phyloP scores from a whole-genome alignment of 2,329 filamentous ascomycete species.

The Zymoseptoria passerinii region DNA sequence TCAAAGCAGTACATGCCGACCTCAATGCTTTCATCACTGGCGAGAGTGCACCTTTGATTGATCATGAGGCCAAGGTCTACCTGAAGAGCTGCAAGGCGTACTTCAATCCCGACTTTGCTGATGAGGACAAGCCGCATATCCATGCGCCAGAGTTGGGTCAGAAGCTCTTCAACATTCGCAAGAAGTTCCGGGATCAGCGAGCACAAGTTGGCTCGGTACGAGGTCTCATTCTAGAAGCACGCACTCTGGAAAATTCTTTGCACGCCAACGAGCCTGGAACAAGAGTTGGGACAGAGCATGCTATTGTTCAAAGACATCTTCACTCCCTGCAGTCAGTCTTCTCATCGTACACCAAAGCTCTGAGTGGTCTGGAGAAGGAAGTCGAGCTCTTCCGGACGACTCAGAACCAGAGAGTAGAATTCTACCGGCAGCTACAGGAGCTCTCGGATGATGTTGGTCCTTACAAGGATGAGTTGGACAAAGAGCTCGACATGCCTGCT shows the following conservation, averaged over 20 bases:
- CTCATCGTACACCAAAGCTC: conserved; percentile 44
- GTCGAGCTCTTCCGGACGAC: conserved; percentile 65
- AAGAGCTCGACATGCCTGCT: conserved; percentile 46
- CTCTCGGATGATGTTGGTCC: conserved; percentile 82
- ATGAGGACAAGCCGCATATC: conserved; percentile 49
- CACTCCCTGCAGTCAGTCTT: conserved; percentile 48
- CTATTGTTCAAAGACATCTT: conserved; percentile 57
- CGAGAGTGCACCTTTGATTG: conserved; percentile 63
- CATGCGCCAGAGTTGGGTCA: conserved; percentile 61
- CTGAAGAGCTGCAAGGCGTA: conserved; percentile 18
- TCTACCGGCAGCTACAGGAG: conserved; percentile 80
- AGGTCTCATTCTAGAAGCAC: conserved; percentile 60
- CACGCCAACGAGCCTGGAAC: conserved; percentile 49
- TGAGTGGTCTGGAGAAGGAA: conserved; percentile 55
- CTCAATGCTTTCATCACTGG: conserved; percentile 70
- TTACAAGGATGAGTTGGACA: conserved; percentile 56
- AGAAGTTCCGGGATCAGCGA: conserved; percentile 41
- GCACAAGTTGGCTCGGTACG: conserved; percentile 58
- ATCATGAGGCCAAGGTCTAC: conserved; percentile 56
- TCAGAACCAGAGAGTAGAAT: conserved; percentile 81
- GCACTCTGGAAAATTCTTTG: conserved; percentile 52
- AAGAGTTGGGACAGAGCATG: conserved; percentile 54
- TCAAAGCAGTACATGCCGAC: conserved; percentile 70
- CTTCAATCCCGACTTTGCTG: conserved; percentile 47
- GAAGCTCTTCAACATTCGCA: conserved; percentile 40